Conservation (phyloP, 2,329 filamentous ascomycete species). For the Exophiala alcalophila region DNA sequence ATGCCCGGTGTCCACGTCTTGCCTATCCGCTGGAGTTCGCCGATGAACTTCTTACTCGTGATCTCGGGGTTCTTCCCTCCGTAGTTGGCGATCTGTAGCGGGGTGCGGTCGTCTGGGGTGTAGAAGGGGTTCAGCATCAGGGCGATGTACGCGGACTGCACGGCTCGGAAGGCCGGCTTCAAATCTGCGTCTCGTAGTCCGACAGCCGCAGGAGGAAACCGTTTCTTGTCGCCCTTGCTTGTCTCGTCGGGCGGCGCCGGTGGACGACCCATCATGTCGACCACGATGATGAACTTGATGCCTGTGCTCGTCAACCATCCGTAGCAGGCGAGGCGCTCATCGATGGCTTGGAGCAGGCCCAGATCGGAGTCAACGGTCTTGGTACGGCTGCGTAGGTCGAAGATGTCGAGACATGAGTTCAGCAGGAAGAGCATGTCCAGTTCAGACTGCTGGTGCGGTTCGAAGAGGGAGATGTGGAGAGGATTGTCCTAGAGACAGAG, state of each 20-base stretch:
- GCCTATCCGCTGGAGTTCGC: slow-evolving; percentile 81
- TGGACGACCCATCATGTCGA: slow-evolving; percentile 79
- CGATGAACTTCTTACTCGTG: slow-evolving; percentile 73
- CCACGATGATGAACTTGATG: slow-evolving; percentile 81
- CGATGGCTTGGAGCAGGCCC: slow-evolving; percentile 85
- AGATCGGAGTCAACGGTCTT: slow-evolving; percentile 77
- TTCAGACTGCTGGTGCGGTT: slow-evolving; percentile 62
- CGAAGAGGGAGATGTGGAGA: slow-evolving; percentile 87
- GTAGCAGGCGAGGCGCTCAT: slow-evolving; percentile 89
- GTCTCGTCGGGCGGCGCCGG: slow-evolving; percentile 37
- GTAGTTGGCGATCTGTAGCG: slow-evolving; percentile 49
- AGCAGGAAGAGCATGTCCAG: slow-evolving; percentile 90
- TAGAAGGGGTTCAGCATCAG: slow-evolving; percentile 94
- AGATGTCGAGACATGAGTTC: slow-evolving; percentile 88
- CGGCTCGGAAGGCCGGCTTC: slow-evolving; percentile 82
- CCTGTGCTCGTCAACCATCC: slow-evolving; percentile 96
- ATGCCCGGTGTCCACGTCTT: slow-evolving; percentile 78
- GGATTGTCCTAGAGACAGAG: slow-evolving; percentile 73
- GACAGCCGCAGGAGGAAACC: slow-evolving; percentile 45
- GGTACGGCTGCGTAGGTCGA: slow-evolving; percentile 76
- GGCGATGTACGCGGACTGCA: slow-evolving; percentile 88
- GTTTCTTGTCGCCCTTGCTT: slow-evolving; percentile 31
- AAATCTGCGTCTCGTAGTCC: slow-evolving; percentile 83
- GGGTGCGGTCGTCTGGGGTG: slow-evolving; percentile 77
- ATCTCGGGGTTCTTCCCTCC: slow-evolving; percentile 61